Evolutionary conservation across 2,329 filamentous ascomycete genomes (phyloP), one percentile per base, ranked within the genome.

Genomic region (Apiospora arundinis): DNA sequence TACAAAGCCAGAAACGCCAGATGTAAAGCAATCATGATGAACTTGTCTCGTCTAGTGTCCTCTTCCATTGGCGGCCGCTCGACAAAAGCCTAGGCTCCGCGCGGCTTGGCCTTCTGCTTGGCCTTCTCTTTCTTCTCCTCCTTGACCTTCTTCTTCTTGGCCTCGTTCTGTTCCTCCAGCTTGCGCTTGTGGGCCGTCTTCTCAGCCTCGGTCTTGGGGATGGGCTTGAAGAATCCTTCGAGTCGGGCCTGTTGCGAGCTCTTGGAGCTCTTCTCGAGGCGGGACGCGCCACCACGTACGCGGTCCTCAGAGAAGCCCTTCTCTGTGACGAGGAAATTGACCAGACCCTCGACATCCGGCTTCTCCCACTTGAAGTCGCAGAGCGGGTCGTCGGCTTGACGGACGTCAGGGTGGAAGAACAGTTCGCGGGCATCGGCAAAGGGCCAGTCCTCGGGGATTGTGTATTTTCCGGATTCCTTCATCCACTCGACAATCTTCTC

Each of bases 351-450:
- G 1, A 96, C 87, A 77, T 99, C 95, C 4, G 96, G 96, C 72
- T 92, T 92, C 63, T 98, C 95, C 96, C 97, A 99, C 83, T 97
- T 98, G 87, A 98, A 97, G 80, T 99, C 95, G 82, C 95, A 98
- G 16, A 94, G 91, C 0, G 93, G 90, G 77, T 97, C 90, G 76
- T 97, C 93, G 32, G 95, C 95, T 63, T 89, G 81, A 46, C 92
- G 92, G 37, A 99, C 95, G 76, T 98, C 95, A 0, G 96, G 96
- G 76, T 95, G 88, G 80, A 97, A 92, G 85, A 99, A 98, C 40
- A 99, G 90, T 23, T 95, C 90, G 52, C 97, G 93, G 9, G 96
- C 97, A 78, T 99, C 95, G 76, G 92, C 87, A 81, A 92, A 99
- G 0, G 96, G 96, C 95, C 96, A 99, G 83, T 98, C 94, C n/a